A percentile compares a stretch with the other conserved stretches of the same genome.
Evolutionary conservation across 2,329 filamentous ascomycete genomes (phyloP).

Genomic region (Lomentospora prolificans): DNA sequence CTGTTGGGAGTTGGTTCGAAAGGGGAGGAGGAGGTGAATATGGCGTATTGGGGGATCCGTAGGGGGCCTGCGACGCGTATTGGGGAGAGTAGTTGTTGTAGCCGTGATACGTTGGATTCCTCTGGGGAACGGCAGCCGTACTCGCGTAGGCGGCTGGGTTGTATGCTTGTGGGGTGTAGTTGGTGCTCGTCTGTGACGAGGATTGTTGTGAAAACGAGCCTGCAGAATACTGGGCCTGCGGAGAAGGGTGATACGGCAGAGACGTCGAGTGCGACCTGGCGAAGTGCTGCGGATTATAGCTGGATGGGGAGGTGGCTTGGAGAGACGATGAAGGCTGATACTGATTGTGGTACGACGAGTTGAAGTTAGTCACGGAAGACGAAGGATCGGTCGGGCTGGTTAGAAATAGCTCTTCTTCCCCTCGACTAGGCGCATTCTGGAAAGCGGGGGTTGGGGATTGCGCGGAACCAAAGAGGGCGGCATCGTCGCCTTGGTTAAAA

Average conservation of each 20-base stretch:
- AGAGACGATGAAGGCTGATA: slow-evolving; percentile 4
- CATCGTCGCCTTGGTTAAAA: slow-evolving; percentile 70
- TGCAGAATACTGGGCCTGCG: slow-evolving; percentile 22
- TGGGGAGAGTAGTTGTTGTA: slow-evolving; percentile 29
- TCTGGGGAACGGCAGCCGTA: slow-evolving; percentile 32
- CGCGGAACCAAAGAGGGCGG: slow-evolving; percentile 33
- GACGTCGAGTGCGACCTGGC: slow-evolving; percentile 43
- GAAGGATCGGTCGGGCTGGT: slow-evolving; percentile 31
- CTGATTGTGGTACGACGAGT: slow-evolving; percentile 6
- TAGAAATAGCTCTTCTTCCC: slow-evolving; percentile 57
- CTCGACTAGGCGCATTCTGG: slow-evolving; percentile 14
- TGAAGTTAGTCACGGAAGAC: slow-evolving; percentile 11
- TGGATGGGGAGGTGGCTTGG: slow-evolving; percentile 30
- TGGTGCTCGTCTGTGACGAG: slow-evolving; percentile 22
- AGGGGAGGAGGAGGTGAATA: slow-evolving; percentile 1
- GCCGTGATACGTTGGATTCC: slow-evolving; percentile 40
- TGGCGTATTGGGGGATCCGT: slow-evolving; percentile 10
- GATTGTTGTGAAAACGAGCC: slow-evolving; percentile 25
- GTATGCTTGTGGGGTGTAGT: slow-evolving; percentile 44
- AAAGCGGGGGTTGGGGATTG: slow-evolving; percentile 18
- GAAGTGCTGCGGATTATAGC: slow-evolving; percentile 66
- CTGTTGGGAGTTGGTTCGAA: neutral
- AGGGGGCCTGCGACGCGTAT: slow-evolving; percentile 12
- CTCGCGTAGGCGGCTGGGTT: slow-evolving; percentile 51
- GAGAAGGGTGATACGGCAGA: slow-evolving; percentile 38